These are phyloP conservation scores for Saccharomyces hybrid DNA, from an alignment of 1,139 yeast genomes.

Conservation along the genomic window DNA sequence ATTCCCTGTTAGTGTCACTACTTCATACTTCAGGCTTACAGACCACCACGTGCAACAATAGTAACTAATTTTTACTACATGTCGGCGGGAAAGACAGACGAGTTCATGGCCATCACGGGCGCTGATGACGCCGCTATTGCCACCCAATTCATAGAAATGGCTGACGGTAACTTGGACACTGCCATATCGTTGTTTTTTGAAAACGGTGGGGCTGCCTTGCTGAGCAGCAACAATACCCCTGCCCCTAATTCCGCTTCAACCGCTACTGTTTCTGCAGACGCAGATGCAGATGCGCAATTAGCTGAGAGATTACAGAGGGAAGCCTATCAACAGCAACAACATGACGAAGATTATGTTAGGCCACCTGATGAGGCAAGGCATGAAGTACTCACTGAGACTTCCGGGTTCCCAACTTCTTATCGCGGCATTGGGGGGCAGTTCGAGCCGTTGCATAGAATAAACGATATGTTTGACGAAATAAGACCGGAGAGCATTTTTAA, in stretches of 20 bases:
- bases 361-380: conserved; percentile 75
- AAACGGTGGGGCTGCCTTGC: conserved; percentile 40
- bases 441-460: conserved; percentile 24
- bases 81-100: conserved; percentile 51
- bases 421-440: conserved; percentile 35
- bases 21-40: not conserved
- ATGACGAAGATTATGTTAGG: conserved; percentile 48
- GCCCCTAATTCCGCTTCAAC: conserved; percentile 6
- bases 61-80: conserved; percentile 18
- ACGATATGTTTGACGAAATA: conserved; percentile 37
- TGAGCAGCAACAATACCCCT: conserved; percentile 10
- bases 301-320: conserved; percentile 63
- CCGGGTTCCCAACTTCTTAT: conserved; percentile 32
- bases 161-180: conserved; percentile 70
- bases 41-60: not conserved
- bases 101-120: conserved; percentile 82
- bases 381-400: conserved; percentile 59
- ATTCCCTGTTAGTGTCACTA: not conserved
- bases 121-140: conserved; percentile 65
- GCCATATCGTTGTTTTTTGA: conserved; percentile 86
- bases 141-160: conserved; percentile 67
- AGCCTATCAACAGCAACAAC: conserved; percentile 41
- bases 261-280: conserved; percentile 16
- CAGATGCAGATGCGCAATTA: conserved; percentile 46
- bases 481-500: conserved; percentile 44